These are phyloP conservation scores for Tripterygium wilfordii DNA, from an alignment of 177 flowering plant species.

Conservation along the genomic window DNA sequence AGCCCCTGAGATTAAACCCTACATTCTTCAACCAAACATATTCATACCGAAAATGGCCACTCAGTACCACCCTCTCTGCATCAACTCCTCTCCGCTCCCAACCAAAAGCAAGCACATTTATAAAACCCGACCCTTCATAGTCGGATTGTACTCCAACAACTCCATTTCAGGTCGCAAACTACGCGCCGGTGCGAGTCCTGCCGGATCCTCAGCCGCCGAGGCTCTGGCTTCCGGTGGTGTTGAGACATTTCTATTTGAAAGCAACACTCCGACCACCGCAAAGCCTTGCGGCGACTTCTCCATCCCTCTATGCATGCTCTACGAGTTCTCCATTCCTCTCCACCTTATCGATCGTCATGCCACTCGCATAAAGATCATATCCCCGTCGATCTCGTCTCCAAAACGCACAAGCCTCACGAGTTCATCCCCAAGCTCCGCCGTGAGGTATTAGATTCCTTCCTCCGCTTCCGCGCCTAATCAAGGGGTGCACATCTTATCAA, in stretches of 20 bases:
- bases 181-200: slow-evolving; percentile 76
- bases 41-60: background rate
- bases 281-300: slow-evolving; percentile 96
- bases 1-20: too few species aligned
- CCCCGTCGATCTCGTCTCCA: slow-evolving; percentile 69
- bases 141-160: slow-evolving; percentile 1
- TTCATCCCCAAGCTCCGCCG: slow-evolving; percentile 77
- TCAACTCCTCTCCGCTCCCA: background rate
- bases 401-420: slow-evolving; percentile 49
- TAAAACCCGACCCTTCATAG: background rate
- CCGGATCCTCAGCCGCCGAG: slow-evolving; percentile 80
- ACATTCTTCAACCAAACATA: background rate
- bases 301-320: slow-evolving; percentile 78
- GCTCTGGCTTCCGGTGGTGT: slow-evolving; percentile 61
- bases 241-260: slow-evolving; percentile 75
- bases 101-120: background rate
- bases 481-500: slow-evolving; percentile 47
- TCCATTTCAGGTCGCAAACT: slow-evolving; percentile 41
- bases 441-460: slow-evolving; percentile 74
- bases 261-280: slow-evolving; percentile 41
- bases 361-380: slow-evolving; percentile 64
- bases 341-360: slow-evolving; percentile 68
- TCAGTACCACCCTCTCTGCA: too few species aligned
- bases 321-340: slow-evolving; percentile 71
- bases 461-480: slow-evolving; percentile 57